A percentile compares a stretch with the other conserved stretches of the same genome.
These are phyloP conservation scores for Plasmodium vivax DNA, from an alignment of 169 alveolate species.

Conservation along the genomic window DNA sequence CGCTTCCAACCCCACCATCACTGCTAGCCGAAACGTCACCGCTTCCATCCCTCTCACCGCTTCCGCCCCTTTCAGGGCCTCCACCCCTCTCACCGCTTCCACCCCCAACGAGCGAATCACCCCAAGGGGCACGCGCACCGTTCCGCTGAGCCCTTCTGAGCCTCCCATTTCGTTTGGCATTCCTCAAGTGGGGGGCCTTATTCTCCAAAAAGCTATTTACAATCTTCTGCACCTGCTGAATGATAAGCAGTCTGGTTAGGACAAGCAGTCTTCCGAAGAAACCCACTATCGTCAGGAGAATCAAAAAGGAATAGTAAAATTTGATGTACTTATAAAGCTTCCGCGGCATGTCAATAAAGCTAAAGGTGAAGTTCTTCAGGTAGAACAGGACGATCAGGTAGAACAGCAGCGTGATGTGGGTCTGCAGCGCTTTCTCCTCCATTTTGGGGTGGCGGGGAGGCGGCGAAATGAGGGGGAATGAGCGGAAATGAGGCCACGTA, in stretches of 20 bases:
- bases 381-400: conserved; percentile 44
- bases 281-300: conserved; percentile 36
- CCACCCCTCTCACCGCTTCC: no score
- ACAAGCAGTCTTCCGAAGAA: conserved; percentile 11
- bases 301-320: conserved; percentile 38
- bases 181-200: background rate
- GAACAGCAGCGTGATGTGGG: conserved; percentile 54
- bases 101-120: background rate
- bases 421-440: conserved; percentile 56
- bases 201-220: background rate
- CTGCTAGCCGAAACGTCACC: background rate
- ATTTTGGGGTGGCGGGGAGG: background rate
- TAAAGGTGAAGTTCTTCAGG: conserved; percentile 37
- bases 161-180: background rate
- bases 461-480: no score
- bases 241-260: background rate
- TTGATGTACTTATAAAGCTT: conserved; percentile 34
- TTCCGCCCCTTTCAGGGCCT: background rate
- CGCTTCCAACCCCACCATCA: background rate
- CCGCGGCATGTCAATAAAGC: conserved; percentile 37
- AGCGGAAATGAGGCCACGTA: no score
- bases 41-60: background rate
- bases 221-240: background rate
- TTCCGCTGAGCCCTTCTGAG: background rate
- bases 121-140: background rate